Evolutionary conservation across 1,139 yeast genomes (phyloP), one percentile per base, ranked within the genome.

Genomic region (Geotrichum europaeum): DNA sequence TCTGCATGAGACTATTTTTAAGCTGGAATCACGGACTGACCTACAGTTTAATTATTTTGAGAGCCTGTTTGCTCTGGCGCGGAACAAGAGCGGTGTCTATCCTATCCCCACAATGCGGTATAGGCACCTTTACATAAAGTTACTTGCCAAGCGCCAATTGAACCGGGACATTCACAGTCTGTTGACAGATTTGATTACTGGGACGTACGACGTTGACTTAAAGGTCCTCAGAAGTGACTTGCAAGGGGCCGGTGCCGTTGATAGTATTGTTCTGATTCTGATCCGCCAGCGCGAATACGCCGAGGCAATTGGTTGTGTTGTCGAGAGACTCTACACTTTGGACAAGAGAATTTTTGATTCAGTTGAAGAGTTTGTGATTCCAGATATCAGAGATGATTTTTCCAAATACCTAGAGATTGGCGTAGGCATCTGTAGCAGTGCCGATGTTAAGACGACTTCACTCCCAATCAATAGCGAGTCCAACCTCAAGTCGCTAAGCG

Each of bases 251-350:
- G 65, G 67, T 7, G 68, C 69, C 13, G 66, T 70, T 4, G 76
- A 73, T 55, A 67, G 72, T 3, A 63, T 74, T 24, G 69, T 71
- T 3, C 50, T 69, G 18, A 54, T 74, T 6, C 62, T 74, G 36
- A 49, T 65, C 36, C 63, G 75, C 3, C 68, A 65, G 53, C 66
- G 62, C 4, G 66, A 75, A 12, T 57, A 64, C 7, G 55, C 68
- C 0, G 77, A 74, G 57, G 76, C 76, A 0, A 64, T 74, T 69
- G 69, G 72, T n/a, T 71, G 73, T 57, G 58, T 73, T 34, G 61
- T 70, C 4, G 71, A 72, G 47, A 67, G 71, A 49, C 43, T 74
- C 6, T 55, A 66, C 24, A 63, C 60, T 30, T 57, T 69, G 32
- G 65, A 66, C 45, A 67, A 66, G 12, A 50, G 52, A 6, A 50